Base-by-base conservation (phyloP, 2,329 filamentous ascomycete genomes). In the Sporothrix curviconia region DNA sequence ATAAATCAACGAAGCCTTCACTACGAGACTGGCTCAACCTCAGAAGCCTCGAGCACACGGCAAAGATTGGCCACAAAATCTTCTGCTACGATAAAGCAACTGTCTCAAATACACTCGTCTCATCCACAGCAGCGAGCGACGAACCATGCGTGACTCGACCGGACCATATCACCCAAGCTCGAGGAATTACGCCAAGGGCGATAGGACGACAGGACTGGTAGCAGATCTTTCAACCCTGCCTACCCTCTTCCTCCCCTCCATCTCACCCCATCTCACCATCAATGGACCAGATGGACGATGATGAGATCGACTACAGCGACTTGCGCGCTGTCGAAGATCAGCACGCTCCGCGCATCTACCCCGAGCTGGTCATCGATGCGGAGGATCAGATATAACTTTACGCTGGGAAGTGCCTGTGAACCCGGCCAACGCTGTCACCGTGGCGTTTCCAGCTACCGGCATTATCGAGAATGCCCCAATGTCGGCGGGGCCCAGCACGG, bases 291-390 rank as follows among this genome's bases (percentile, higher is more conserved):
- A n/a, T n/a, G n/a, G n/a, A 34, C 40, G 47, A 47, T 39, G 39
- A 37, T 5, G 68, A 71, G 56, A 30, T 42, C 17, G 71, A 71
- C 58, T 71, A 69, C 61, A 76, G 80, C 64, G 78, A 83, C 65
- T 73, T 76, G 61, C 82, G 84, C 51, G 69, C 75, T 56, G 72
- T 77, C 47, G 84, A n/a, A 87, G 73, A 74, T 87, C 56, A 78
- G 76, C 64, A 79, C 82, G 14, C 76, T 87, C 57, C 72, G 76
- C 57, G 82, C 83, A 87, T 88, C 64, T 88, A 80, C 62, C 84
- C 84, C n/a, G 85, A 87, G 69, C 78, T 87, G 14, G 74, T 74
- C 30, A 67, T 75, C 19, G 68, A 74, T 46, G 66, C 72, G 7
- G 64, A 74, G 32, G 71, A 76, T n/a, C 58, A 67, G 66, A n/a